Base-by-base conservation (phyloP, 371 early-diverging fungal species). In the Mortierella sp. region DNA sequence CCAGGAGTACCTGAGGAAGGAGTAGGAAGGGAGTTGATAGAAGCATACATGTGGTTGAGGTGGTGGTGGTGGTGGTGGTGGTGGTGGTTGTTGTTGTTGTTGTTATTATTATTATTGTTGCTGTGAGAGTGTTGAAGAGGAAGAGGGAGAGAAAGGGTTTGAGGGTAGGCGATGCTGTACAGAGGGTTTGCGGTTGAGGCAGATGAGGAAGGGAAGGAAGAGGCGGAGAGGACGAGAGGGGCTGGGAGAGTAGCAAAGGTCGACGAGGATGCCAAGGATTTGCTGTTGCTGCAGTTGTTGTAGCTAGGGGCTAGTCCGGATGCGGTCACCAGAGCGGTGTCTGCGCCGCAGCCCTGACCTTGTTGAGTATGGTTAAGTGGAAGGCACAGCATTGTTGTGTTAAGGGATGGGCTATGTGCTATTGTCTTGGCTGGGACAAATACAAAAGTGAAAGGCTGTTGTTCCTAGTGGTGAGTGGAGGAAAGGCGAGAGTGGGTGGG, bases 11-110 rank as follows among this genome's bases (percentile, higher is more conserved):
- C 55, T 47, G 84, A 80, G 38, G 84, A 73, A 44, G 84, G 80
- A 57, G 84, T 80, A 21, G 84, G 76, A 75, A 84, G 78, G 44
- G 84, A 78, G 76, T 84, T 81, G 63, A 79, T 10, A 24, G 68
- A 68, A 11, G 68, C 42, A 42, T 68, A 68, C 68, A 68, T 89
- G 83, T 55, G 89, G 89, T 76, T 87, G 88, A 1, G 89, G 84
- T 48, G 80, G 87, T 28, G 86, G 82, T 31, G 87, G 77, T 57
- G 77, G 58, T 57, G 16, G 2, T n/a, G n/a, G 74, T 70, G 58
- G 48, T 73, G 13, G 31, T 60, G 3, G 19, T 31, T 13, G 79
- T 60, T 74, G 73, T 79, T 60, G 60, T 34, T 44, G 72, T 55
- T 68, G 72, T n/a, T n/a, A n/a, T n/a, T n/a, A n/a, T n/a, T n/a